These are phyloP conservation scores for Diaporthe australafricana DNA, from an alignment of 2,329 filamentous ascomycete genomes.

Conservation along the genomic window DNA sequence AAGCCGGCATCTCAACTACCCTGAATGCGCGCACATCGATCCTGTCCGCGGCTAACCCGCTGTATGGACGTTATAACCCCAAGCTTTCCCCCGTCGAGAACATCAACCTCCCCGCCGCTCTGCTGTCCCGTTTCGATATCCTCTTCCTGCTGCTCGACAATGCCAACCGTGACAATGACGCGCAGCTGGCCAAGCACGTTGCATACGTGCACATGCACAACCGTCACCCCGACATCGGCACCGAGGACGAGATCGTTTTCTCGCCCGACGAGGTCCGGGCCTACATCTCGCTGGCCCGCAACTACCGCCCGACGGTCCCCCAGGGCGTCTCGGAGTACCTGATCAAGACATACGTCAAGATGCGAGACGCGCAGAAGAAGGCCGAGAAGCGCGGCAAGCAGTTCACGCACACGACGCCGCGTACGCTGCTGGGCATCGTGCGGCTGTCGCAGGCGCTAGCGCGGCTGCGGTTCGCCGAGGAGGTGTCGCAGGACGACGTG, in stretches of 20 bases:
- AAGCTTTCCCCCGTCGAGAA: constrained; percentile 98
- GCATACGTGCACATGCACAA: constrained; percentile 98
- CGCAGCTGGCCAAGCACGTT: constrained; percentile 94
- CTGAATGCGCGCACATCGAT: constrained; percentile 97
- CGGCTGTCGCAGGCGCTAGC: constrained; percentile 95
- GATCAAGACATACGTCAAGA: constrained; percentile 94
- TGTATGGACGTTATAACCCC: constrained; percentile 98
- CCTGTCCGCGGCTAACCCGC: constrained; percentile 93
- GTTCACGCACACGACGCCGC: constrained; percentile 92
- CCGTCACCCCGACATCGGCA: constrained; percentile 82
- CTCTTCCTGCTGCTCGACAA: constrained; percentile 97
- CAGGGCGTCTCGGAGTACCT: constrained; percentile 93
- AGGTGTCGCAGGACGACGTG: constrained; percentile 91
- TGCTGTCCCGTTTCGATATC: constrained; percentile 96
- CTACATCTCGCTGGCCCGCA: constrained; percentile 93
- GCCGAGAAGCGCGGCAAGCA: constrained; percentile 92
- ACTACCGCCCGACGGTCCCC: constrained; percentile 88
- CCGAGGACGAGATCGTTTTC: constrained; percentile 75
- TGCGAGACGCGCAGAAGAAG: constrained; percentile 91
- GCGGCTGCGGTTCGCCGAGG: constrained; percentile 86
- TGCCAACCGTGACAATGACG: constrained; percentile 87
- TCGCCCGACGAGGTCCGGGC: constrained; percentile 93
- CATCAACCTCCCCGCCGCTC: constrained; percentile 97
- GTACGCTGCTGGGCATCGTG: constrained; percentile 91
- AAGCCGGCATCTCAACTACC: constrained; percentile 77